Percentiles rank a stretch among this genome's conserved stretches.
Conservation (phyloP, 2,329 filamentous ascomycete species). For the Sordariomycetes sp. region DNA sequence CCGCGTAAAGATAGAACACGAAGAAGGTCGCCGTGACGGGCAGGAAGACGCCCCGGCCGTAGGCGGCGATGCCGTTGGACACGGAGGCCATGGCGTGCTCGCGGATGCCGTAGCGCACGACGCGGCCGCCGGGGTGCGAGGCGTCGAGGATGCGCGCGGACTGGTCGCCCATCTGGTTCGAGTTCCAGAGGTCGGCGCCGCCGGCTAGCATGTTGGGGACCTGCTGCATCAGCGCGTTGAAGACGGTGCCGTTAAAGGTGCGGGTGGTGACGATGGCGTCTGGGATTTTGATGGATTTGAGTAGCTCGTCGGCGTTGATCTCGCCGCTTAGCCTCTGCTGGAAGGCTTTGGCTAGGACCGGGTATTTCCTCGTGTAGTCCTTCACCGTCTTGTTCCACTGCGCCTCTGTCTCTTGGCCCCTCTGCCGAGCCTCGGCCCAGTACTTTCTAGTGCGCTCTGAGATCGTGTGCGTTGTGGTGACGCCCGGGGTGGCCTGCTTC, state of each 20-base stretch:
- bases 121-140: conserved; percentile 83
- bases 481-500: neutral
- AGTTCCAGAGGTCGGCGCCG: neutral
- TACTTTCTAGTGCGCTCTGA: neutral
- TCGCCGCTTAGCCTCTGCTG: neutral
- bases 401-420: neutral
- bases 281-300: neutral
- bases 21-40: conserved; percentile 95
- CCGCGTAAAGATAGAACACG: conserved; percentile 98
- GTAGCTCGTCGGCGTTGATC: neutral
- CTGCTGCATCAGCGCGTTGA: neutral
- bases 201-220: neutral
- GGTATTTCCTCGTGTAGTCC: neutral
- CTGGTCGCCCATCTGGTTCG: neutral
- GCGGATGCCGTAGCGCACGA: conserved; percentile 85
- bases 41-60: conserved; percentile 76
- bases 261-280: neutral
- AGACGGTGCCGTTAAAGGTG: neutral
- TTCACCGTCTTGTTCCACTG: neutral
- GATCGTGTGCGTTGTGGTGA: neutral
- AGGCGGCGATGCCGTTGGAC: conserved; percentile 90
- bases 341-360: neutral
- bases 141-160: conserved; percentile 15
- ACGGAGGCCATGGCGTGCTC: conserved; percentile 89
- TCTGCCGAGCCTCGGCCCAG: neutral